Conservation (phyloP, 2,329 filamentous ascomycete species). For the Fusarium pininemorale region DNA sequence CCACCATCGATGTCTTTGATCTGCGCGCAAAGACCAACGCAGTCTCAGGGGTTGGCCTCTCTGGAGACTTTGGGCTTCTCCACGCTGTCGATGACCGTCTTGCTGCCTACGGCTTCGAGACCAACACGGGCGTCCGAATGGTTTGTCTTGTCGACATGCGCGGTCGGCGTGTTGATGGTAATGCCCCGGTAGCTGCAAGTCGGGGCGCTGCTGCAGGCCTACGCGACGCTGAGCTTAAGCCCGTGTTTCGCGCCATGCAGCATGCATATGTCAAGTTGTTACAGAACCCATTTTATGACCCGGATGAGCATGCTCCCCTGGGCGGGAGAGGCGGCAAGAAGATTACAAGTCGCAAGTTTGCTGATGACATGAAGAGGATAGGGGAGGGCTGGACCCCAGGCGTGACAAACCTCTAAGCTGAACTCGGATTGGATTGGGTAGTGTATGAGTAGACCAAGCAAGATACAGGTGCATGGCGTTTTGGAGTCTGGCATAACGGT, state of each 20-base stretch:
- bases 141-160: conserved; percentile 92
- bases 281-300: conserved; percentile 94
- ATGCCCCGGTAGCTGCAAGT: conserved; percentile 28
- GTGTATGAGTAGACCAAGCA: conserved; percentile 30
- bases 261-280: conserved; percentile 88
- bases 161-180: conserved; percentile 64
- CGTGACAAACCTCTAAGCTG: conserved; percentile 62
- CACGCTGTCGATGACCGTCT: conserved; percentile 94
- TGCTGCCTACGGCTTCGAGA: conserved; percentile 94
- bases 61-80: conserved; percentile 89
- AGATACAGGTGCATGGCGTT: conserved; percentile 40
- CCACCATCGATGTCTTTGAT: conserved; percentile 93
- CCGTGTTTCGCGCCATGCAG: conserved; percentile 91
- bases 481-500: conserved; percentile 40
- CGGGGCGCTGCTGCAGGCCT: conserved; percentile 68
- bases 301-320: conserved; percentile 79
- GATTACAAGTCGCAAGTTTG: conserved; percentile 85
- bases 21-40: conserved; percentile 79
- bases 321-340: conserved; percentile 66
- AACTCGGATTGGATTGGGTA: conserved; percentile 46
- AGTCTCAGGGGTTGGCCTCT: conserved; percentile 58
- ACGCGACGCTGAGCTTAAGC: conserved; percentile 86
- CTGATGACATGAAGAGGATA: conserved; percentile 83
- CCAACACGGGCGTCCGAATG: conserved; percentile 92
- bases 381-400: conserved; percentile 87